These are phyloP conservation scores for Calendula officinalis DNA, from an alignment of 129 eudicot genomes.

Conservation along the genomic window DNA sequence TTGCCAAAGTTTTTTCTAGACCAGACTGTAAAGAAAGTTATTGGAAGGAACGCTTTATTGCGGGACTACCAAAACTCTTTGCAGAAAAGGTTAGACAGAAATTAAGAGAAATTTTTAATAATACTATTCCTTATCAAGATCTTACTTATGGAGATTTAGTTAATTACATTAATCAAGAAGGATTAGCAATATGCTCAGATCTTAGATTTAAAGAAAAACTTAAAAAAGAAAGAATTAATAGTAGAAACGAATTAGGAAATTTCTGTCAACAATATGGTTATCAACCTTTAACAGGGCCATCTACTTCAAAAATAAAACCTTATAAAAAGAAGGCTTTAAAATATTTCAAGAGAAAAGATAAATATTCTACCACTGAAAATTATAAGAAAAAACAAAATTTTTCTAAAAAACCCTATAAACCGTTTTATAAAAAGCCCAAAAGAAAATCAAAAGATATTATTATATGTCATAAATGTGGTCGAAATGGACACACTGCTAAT, in stretches of 20 bases:
- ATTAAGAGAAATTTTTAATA: too few relatives aligned
- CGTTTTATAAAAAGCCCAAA: too few relatives aligned
- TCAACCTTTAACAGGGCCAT: background rate
- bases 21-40: too few relatives aligned
- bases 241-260: background rate
- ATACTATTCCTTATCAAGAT: too few relatives aligned
- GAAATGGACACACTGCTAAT: background rate
- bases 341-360: too few relatives aligned
- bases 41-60: too few relatives aligned
- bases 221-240: background rate
- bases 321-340: background rate
- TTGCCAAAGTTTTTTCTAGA: too few relatives aligned
- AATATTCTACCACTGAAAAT: too few relatives aligned
- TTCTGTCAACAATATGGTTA: background rate
- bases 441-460: background rate
- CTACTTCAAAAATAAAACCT: background rate
- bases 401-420: background rate
- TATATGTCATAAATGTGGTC: background rate
- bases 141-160: too few relatives aligned
- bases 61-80: too few relatives aligned
- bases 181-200: background rate
- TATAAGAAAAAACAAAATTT: background rate
- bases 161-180: too few relatives aligned
- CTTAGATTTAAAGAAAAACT: background rate
- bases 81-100: too few relatives aligned